Base-by-base conservation (phyloP, 2,329 filamentous ascomycete species). In the Intubia oerlemansii region DNA sequence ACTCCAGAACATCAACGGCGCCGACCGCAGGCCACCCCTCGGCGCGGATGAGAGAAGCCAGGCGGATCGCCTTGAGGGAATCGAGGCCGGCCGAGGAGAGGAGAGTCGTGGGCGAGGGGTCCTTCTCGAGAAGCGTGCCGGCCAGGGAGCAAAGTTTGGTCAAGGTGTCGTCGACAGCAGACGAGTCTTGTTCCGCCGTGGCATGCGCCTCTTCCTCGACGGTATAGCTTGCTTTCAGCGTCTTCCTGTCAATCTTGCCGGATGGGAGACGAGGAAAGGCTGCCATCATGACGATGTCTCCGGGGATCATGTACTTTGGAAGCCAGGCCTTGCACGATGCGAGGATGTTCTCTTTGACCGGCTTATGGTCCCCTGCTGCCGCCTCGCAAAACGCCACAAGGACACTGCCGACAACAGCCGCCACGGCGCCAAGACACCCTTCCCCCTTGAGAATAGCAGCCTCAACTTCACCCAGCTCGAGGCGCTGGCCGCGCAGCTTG, bases 181-280 rank as follows among this genome's bases (percentile, higher is more conserved):
- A n/a, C n/a, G n/a, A n/a, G n/a, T n/a, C n/a, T n/a, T n/a, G n/a
- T n/a, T n/a, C n/a, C n/a, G n/a, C n/a, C n/a, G n/a, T n/a, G n/a
- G n/a, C n/a, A n/a, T n/a, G n/a, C n/a, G n/a, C n/a, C n/a, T n/a
- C n/a, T n/a, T n/a, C n/a, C n/a, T n/a, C n/a, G n/a, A n/a, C n/a
- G n/a, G n/a, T n/a, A n/a, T n/a, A n/a, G n/a, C n/a, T n/a, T n/a
- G n/a, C n/a, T n/a, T n/a, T n/a, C n/a, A n/a, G n/a, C n/a, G n/a
- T n/a, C n/a, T 68, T 74, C 29, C 68, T 69, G 41, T 92, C 76
- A 10, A 84, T 60, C 43, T 93, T 93, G 1, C 84, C 84, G 1
- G 81, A 91, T 3, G 81, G 58, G 13, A 92, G 53, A 29, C 73
- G 68, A 1, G 81, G 81, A 32, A 92, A 71, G 7, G 60, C 53